Conservation (phyloP, 1,139 yeast genomes). For the Nakaseomyces nivariensis region DNA sequence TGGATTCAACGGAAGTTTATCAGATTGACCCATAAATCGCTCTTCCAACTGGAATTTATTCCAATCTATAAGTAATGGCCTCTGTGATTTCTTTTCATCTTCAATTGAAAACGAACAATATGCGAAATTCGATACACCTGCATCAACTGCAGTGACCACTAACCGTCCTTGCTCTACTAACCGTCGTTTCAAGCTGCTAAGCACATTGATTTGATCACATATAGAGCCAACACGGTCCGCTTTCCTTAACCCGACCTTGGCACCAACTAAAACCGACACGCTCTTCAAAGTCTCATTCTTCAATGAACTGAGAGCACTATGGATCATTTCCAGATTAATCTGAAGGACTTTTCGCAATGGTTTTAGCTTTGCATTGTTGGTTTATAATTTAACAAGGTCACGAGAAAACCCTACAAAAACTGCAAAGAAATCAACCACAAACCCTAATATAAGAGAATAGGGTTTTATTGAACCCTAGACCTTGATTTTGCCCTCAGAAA, state of each 20-base stretch:
- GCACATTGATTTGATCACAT: neutral
- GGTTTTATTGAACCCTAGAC: no score
- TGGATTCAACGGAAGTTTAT: conserved; percentile 12
- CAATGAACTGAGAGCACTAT: neutral
- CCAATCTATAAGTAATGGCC: conserved; percentile 36
- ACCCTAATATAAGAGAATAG: no score
- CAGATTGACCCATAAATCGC: conserved; percentile 20
- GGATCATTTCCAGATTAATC: neutral
- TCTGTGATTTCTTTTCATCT: conserved; percentile 11
- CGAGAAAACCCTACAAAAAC: no score
- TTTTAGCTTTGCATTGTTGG: no score
- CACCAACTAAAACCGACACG: conserved; percentile 1
- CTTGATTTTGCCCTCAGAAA: no score
- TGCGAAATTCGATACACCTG: conserved; percentile 39
- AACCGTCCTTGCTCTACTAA: neutral
- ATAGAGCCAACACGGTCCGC: neutral
- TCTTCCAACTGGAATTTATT: conserved; percentile 34
- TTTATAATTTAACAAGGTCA: no score
- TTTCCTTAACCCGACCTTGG: neutral
- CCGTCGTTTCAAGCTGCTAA: neutral
- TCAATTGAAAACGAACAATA: conserved; percentile 20
- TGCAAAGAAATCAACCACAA: no score
- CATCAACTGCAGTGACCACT: conserved; percentile 29
- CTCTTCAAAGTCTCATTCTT: conserved; percentile 1
- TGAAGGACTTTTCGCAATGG: neutral